A percentile compares a stretch with the other conserved stretches of the same genome.
These are phyloP conservation scores for Pythium dissimile DNA, from an alignment of 352 stramenopile species.

Conservation along the genomic window DNA sequence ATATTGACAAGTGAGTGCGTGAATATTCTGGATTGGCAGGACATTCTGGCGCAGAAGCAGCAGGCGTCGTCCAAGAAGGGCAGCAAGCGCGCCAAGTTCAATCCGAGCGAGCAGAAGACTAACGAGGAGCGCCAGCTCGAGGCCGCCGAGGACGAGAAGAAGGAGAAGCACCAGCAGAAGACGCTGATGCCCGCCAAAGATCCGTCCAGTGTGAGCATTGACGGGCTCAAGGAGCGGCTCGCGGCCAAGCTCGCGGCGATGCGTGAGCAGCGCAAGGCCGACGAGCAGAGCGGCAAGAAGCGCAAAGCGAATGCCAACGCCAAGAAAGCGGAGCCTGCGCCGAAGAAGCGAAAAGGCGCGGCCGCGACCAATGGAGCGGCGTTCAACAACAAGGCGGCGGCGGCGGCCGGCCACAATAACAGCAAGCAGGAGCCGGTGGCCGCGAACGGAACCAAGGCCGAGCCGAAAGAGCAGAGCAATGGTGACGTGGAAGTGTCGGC, in stretches of 20 bases:
- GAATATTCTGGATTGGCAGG: slow-evolving; percentile 20
- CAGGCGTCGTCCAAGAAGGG: slow-evolving; percentile 57
- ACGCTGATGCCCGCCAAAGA: slow-evolving; percentile 38
- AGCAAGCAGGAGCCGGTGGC: slow-evolving; percentile 23
- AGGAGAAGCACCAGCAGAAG: slow-evolving; percentile 31
- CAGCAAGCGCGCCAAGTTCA: slow-evolving; percentile 73
- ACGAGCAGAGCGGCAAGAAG: slow-evolving; percentile 63
- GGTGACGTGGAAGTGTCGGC: slow-evolving; percentile 23
- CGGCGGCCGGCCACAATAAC: slow-evolving; percentile 19
- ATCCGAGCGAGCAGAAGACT: slow-evolving; percentile 52
- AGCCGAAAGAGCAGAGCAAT: slow-evolving; percentile 12
- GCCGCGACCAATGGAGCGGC: slow-evolving; percentile 23
- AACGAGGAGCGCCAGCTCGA: slow-evolving; percentile 59
- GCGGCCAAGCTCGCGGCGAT: slow-evolving; percentile 67
- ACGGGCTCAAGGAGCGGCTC: slow-evolving; percentile 64
- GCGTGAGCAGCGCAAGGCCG: slow-evolving; percentile 67
- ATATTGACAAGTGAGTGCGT: background rate
- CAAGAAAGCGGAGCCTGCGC: slow-evolving; percentile 29
- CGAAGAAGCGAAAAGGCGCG: slow-evolving; percentile 58
- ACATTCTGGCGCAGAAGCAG: slow-evolving; percentile 50
- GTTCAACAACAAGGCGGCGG: slow-evolving; percentile 33
- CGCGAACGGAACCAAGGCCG: slow-evolving; percentile 18
- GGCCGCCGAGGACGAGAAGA: slow-evolving; percentile 43
- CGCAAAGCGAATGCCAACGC: slow-evolving; percentile 25
- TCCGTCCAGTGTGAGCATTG: slow-evolving; percentile 39